Base-by-base conservation (phyloP, 306 rosid genomes). In the Dryas alaskensis region DNA sequence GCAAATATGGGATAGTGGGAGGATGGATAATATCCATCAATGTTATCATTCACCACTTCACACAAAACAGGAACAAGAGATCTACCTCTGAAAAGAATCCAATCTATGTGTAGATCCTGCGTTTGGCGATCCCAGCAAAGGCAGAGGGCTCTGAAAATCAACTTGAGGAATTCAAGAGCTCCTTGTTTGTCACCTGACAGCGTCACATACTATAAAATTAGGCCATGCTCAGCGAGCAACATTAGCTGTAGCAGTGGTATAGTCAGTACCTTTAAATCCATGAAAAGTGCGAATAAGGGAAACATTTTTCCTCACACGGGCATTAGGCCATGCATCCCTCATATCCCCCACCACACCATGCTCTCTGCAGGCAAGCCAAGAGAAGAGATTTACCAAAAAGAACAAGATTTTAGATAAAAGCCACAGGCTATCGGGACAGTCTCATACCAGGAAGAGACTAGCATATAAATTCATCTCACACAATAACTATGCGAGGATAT, bases 61-160 rank as follows among this genome's bases (percentile, higher is more conserved):
- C 93, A 90, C 22, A 89, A 78, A 70, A 92, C 98, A 51, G 99
- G 99, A 87, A 88, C 81, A 73, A 95, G 79, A 70, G 99, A 88
- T 78, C 99, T 84, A 66, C 99, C 99, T 84, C 98, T 87, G 92
- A 90, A 95, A 73, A 95, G 96, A 82, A 95, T 88, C 99, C 99
- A 95, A 84, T 95, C 99, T 52, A 88, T 31, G 74, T 92, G 99
- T 57, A 95, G 93, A 86, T 95, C 99, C 79, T 95, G 99, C 1
- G 99, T 95, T 79, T 95, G 99, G 42, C 99, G 89, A 87, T 95
- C 99, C 99, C 99, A 95, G 86, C 99, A 95, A 75, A 92, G 97
- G 81, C 97, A 95, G 4, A 95, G 95, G 12, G 99, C 99, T 89
- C 98, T 80, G 53, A 90, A 87, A 55, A 95, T 89, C 85, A 95